phyloP scores from a whole-genome alignment of 768 basidiomycete genomes.

The Pisolithus sp. region DNA sequence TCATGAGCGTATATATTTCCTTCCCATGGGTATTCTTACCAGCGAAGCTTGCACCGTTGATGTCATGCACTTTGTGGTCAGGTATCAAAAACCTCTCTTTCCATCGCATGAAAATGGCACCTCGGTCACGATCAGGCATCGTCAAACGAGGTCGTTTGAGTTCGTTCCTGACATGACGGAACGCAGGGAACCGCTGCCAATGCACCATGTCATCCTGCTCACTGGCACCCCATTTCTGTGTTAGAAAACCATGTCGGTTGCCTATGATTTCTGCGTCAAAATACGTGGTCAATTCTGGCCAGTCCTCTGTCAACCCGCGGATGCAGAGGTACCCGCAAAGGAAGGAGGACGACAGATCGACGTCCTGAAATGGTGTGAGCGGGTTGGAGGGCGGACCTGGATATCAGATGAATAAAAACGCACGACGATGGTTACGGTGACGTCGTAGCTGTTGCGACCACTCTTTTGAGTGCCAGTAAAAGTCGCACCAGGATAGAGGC shows the following conservation, averaged over 20 bases:
- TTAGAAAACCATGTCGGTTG: slow-evolving; percentile 83
- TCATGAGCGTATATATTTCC: background rate
- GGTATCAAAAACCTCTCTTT: slow-evolving; percentile 97
- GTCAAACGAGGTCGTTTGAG: slow-evolving; percentile 73
- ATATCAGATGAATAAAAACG: slow-evolving; percentile 27
- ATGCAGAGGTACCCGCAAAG: slow-evolving; percentile 92
- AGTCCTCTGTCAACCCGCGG: slow-evolving; percentile 86
- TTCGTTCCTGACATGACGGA: slow-evolving; percentile 74
- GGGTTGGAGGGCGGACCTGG: slow-evolving; percentile 2
- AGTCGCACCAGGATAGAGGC: slow-evolving; percentile 80
- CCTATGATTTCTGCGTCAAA: slow-evolving; percentile 97
- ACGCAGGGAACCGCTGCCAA: slow-evolving; percentile 91
- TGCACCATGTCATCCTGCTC: slow-evolving; percentile 91
- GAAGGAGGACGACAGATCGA: slow-evolving; percentile 80
- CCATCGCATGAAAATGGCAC: slow-evolving; percentile 92
- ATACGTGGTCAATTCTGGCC: slow-evolving; percentile 93
- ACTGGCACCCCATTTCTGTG: slow-evolving; percentile 83
- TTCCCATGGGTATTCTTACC: slow-evolving; percentile 40
- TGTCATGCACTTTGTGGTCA: slow-evolving; percentile 87
- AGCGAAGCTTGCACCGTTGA: slow-evolving; percentile 92
- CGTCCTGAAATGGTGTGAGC: slow-evolving; percentile 50
- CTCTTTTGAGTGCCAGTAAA: slow-evolving; percentile 93
- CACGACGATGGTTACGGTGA: slow-evolving; percentile 87
- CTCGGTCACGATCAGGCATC: slow-evolving; percentile 68
- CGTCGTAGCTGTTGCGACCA: slow-evolving; percentile 91